phyloP scores from a whole-genome alignment of 257 asterid genomes.

The Rhazya stricta region DNA sequence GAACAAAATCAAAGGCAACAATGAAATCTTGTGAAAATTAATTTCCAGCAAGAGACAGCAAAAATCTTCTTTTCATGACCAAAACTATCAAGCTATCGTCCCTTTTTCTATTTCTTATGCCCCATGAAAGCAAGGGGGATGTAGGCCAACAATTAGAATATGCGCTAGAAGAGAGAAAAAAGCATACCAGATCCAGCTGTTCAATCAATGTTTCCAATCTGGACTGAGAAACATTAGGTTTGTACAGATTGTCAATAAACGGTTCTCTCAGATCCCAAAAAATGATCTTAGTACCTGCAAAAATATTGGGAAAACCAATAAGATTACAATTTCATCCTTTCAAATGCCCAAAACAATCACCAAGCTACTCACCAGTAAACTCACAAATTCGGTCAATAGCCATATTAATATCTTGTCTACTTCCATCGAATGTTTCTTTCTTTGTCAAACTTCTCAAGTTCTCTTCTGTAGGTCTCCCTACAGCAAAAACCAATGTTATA shows the following conservation, averaged over 20 bases:
- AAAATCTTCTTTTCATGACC: neutral
- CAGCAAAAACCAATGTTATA: neutral
- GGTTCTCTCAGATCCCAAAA: conserved; percentile 93
- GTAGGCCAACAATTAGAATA: neutral
- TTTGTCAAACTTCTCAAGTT: conserved; percentile 41
- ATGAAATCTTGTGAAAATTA: neutral
- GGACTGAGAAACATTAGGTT: conserved; percentile 71
- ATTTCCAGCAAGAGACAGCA: neutral
- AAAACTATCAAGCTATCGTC: neutral
- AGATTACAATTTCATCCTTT: conserved; percentile 15
- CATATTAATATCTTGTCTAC: conserved; percentile 83
- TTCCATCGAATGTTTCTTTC: conserved; percentile 86
- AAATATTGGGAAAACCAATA: neutral
- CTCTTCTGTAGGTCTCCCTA: conserved; percentile 44
- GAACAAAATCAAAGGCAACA: conserved; percentile 4
- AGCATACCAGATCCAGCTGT: conserved; percentile 73
- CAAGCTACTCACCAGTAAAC: conserved; percentile 58
- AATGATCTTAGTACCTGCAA: conserved; percentile 72
- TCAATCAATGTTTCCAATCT: conserved; percentile 78
- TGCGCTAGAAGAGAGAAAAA: conserved; percentile 4
- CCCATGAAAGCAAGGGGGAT: neutral
- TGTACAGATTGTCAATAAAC: conserved; percentile 77
- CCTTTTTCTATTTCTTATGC: neutral
- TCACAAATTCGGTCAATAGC: conserved; percentile 83
- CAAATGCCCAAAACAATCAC: conserved; percentile 2